Conservation (phyloP, 371 early-diverging fungal species). For the Dichotomocladium elegans region DNA sequence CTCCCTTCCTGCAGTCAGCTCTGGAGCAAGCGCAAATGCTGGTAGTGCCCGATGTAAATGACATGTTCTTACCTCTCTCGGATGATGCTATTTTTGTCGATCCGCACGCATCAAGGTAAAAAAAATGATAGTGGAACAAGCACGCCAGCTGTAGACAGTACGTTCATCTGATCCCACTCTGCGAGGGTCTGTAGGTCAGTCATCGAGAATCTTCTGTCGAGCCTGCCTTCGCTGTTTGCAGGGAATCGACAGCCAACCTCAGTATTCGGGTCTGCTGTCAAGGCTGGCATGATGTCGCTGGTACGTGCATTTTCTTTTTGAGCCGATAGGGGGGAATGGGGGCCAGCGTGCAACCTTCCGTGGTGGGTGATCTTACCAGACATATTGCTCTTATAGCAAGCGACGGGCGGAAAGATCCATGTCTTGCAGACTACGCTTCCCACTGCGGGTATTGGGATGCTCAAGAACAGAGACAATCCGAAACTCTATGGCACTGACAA, state of each 20-base stretch:
- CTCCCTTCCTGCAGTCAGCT: conserved; percentile 32
- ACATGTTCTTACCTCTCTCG: conserved; percentile 89
- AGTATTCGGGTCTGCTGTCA: conserved; percentile 82
- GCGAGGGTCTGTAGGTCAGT: conserved; percentile 51
- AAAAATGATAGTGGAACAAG: neutral
- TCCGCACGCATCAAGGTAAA: conserved; percentile 64
- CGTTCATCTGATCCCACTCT: too few relatives aligned
- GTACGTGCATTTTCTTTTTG: too few relatives aligned
- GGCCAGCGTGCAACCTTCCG: too few relatives aligned
- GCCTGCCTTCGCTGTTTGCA: conserved; percentile 79
- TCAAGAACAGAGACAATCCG: conserved; percentile 84
- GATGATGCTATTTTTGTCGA: conserved; percentile 85
- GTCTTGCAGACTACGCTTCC: conserved; percentile 85
- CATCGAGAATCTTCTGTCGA: conserved; percentile 79
- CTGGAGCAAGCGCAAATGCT: conserved; percentile 91
- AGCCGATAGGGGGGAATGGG: too few relatives aligned
- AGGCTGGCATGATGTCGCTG: conserved; percentile 74
- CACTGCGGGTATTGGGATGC: conserved; percentile 78
- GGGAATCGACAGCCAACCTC: conserved; percentile 68
- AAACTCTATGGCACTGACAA: conserved; percentile 88
- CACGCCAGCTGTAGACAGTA: neutral
- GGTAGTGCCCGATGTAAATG: conserved; percentile 90
- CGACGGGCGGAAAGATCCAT: conserved; percentile 82
- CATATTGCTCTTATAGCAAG: conserved; percentile 41
- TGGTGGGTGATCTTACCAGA: too few relatives aligned